These are phyloP conservation scores for Fraxinus latifolia DNA, from an alignment of 305 asterid genomes.

Conservation along the genomic window DNA sequence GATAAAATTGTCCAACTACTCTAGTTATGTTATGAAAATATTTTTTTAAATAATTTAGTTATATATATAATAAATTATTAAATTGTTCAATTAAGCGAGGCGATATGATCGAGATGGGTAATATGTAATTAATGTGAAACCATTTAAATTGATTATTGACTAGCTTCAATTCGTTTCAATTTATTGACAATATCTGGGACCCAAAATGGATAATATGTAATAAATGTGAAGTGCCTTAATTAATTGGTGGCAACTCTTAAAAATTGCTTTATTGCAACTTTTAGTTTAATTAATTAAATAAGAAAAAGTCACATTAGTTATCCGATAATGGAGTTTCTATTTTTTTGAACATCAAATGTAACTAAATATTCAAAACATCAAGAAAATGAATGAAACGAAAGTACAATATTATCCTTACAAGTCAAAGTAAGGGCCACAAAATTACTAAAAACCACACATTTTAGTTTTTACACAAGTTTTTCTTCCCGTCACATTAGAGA, in stretches of 20 bases:
- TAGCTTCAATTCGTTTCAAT: background rate
- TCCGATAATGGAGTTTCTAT: background rate
- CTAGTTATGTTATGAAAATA: background rate
- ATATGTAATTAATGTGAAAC: background rate
- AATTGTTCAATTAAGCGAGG: background rate
- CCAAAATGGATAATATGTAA: too few species aligned
- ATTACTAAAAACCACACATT: slow-evolving; percentile 9
- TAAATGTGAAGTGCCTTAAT: background rate
- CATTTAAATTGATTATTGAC: background rate
- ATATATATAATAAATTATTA: background rate
- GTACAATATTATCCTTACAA: slow-evolving; percentile 23
- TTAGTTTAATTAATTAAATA: background rate
- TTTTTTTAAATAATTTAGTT: background rate
- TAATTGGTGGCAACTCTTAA: background rate
- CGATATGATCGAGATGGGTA: background rate
- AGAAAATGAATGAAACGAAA: background rate
- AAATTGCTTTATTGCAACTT: too few species aligned
- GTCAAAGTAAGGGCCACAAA: slow-evolving; percentile 3
- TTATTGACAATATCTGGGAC: too few species aligned
- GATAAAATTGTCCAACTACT: background rate
- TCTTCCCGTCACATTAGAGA: slow-evolving; percentile 40
- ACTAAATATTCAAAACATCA: background rate
- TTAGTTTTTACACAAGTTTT: background rate
- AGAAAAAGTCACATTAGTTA: background rate
- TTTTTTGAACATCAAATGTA: background rate